Evolutionary conservation across 306 rosid species (phyloP), one percentile per base, ranked within the genome.

Genomic region (Argentina anserina): DNA sequence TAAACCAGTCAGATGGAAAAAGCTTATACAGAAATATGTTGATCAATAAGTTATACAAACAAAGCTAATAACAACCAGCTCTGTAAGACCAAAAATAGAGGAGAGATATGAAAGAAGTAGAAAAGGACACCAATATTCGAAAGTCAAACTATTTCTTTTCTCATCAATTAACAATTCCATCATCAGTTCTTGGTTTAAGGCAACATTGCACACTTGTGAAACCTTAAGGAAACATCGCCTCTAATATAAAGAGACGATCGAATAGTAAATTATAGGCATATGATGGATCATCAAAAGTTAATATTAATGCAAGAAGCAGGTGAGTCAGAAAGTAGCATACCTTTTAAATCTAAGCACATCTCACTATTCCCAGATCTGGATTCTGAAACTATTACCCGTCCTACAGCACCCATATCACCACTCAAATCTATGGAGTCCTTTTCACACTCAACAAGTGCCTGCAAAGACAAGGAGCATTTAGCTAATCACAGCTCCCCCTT

Each of bases 391-490:
- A 93, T 72, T 66, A 94, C 55, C 64, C 96, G 90, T 56, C 98
- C 98, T 52, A 89, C 95, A 70, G 93, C 90, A 10, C 98, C 98
- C 81, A 94, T 69, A 80, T 94, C 98, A 10, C 98, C 97, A 67
- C 92, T 87, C 84, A 89, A 84, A 80, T 94, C 96, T 76, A 94
- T 91, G 43, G 98, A 89, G 76, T 86, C 93, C 79, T 93, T 96
- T 89, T 91, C 96, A 83, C 97, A 89, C 80, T 94, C 98, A 79
- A 94, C 77, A 63, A 94, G 97, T 17, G 91, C 96, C 98, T 90
- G 86, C 80, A 76, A 43, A 52, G 81, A 69, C 25, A 55, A 43
- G 70, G 76, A 76, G 26, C 72, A 36, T 69, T 58, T 73, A 14
- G 67, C 75, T 26, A 87, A 60, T 65, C 50, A 50, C 29, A 10